Evolutionary conservation across 169 alveolate species (phyloP).

Genomic region (Plasmodium adleri): DNA sequence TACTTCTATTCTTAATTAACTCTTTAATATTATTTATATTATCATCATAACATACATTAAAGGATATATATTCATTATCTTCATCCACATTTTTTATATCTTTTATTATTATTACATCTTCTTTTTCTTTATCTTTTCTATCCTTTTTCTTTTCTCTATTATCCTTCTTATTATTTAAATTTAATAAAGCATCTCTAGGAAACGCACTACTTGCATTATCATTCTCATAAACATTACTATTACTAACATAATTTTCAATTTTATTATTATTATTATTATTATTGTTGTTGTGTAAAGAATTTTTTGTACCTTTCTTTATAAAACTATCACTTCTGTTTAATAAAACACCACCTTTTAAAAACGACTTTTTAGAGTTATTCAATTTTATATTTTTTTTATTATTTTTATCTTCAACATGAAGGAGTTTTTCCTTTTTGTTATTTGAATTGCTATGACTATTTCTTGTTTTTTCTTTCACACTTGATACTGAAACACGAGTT

Average conservation of each 20-base stretch:
- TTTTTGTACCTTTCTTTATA: constrained; percentile 12
- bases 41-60: constrained; percentile 38
- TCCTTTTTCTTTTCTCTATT: not conserved
- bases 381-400: constrained; percentile 3
- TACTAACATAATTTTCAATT: not conserved
- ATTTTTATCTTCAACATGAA: not conserved
- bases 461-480: constrained; percentile 5
- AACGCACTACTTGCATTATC: not conserved
- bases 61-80: constrained; percentile 45
- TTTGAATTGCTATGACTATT: constrained; percentile 4
- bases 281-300: not conserved
- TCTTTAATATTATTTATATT: constrained; percentile 39
- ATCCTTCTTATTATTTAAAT: not conserved
- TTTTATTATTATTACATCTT: not conserved
- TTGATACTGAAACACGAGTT: not conserved
- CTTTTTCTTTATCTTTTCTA: not conserved
- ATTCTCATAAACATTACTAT: not conserved
- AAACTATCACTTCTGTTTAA: constrained; percentile 1
- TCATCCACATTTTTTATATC: constrained; percentile 3
- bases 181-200: not conserved
- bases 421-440: not conserved
- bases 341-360: not conserved
- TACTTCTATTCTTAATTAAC: constrained; percentile 28
- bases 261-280: constrained; percentile 1
- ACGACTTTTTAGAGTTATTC: not conserved